Evolutionary conservation across 768 basidiomycete genomes (phyloP).

Genomic region (Mycena venus): DNA sequence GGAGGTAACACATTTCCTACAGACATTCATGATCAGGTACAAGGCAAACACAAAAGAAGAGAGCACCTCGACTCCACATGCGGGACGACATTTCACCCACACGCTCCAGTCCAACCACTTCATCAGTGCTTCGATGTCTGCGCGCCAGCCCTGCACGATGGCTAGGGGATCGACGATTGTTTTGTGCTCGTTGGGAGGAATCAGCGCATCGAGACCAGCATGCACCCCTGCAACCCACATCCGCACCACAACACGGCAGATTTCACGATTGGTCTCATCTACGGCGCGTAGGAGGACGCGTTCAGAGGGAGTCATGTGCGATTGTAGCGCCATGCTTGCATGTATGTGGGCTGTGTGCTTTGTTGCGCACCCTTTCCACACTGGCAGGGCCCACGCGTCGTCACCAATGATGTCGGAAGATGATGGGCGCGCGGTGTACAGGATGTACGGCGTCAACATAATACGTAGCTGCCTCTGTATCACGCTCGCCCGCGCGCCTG

Average conservation of each 20-base stretch:
- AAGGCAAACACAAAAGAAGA: too few relatives aligned
- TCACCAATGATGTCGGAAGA: background rate
- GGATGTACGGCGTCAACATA: constrained; percentile 25
- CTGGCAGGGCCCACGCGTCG: constrained; percentile 44
- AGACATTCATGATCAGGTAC: background rate
- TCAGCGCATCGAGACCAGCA: constrained; percentile 11
- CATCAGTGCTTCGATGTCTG: background rate
- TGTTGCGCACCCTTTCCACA: constrained; percentile 47
- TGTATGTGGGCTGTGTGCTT: constrained; percentile 10
- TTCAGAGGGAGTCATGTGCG: constrained; percentile 45
- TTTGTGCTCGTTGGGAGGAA: background rate
- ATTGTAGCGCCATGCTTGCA: background rate
- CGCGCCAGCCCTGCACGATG: background rate
- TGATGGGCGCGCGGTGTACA: background rate
- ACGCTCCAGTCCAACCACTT: constrained; percentile 31
- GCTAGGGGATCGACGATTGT: background rate
- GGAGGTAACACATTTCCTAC: constrained; percentile 26
- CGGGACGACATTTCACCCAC: constrained; percentile 25
- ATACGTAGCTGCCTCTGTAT: constrained; percentile 27
- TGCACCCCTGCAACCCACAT: constrained; percentile 27
- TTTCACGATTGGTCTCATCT: constrained; percentile 28
- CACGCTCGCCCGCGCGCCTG: background rate
- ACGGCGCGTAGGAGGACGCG: constrained; percentile 37
- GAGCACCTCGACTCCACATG: constrained; percentile 2
- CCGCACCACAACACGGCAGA: constrained; percentile 21